Evolutionary conservation across 768 basidiomycete genomes (phyloP), one percentile per base, ranked within the genome.

Genomic region (Rhodotorula kratochvilovae): DNA sequence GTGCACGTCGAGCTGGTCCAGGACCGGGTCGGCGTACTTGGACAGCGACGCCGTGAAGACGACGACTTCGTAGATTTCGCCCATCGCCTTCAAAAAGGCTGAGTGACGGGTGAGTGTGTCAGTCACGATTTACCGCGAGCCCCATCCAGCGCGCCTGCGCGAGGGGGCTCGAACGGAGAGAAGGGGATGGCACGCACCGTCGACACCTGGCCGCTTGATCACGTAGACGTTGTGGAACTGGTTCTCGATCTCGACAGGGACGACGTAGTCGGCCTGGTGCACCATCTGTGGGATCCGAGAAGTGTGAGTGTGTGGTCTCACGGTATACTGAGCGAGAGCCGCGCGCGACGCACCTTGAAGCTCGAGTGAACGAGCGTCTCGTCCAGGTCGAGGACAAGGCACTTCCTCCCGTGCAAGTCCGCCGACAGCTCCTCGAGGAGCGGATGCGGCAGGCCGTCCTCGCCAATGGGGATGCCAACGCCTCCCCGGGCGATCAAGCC

Each of bases 201-300:
- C 96, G 25, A 99, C 96, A 25, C 96, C 96, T 16, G 96, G 96
- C 61, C 96, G 89, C 81, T 98, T 98, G 81, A 98, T 91, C 60
- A 98, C 96, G 82, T 98, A 97, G 75, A 98, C 93, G 78, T 99
- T 97, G 80, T 99, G 96, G 86, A 90, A 91, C 79, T 96, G 90
- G 75, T 91, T 93, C 79, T 99, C 96, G 73, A 99, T 99, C 81
- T 98, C 96, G 35, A 99, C 96, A 10, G 96, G 96, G 6, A 99
- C 95, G 73, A 98, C 91, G 81, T 92, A 99, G 83, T 99, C 96
- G 42, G 95, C 93, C 78, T 92, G 90, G 74, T 85, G 85, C 70
- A 98, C 91, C 65, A 93, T 90, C 94, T 98, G 79, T 23, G 59
- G 21, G 46, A 31, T 45, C 29, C 21, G 62, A 27, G 39, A 29